Evolutionary conservation across 129 eudicot genomes (phyloP).

Genomic region (Centrapalus pauciflorus): DNA sequence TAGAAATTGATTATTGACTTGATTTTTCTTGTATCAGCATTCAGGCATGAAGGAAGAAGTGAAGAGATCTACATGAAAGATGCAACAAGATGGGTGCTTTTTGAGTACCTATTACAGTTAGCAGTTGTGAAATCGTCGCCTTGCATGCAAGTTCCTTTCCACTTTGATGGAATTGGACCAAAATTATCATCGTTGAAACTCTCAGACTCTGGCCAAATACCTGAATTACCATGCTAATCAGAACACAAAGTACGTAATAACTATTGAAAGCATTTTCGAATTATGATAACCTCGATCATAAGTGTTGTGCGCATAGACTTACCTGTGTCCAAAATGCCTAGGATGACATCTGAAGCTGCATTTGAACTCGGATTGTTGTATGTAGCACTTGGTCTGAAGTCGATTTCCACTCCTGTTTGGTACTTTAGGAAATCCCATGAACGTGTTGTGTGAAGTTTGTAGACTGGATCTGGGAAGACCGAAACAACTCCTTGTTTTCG

Average conservation of each 20-base stretch:
- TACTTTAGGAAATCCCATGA: conserved; percentile 85
- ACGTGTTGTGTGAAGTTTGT: conserved; percentile 76
- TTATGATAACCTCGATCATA: neutral
- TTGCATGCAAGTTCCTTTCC: conserved; percentile 84
- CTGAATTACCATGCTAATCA: conserved; percentile 25
- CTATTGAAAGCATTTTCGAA: neutral
- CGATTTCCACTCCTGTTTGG: conserved; percentile 35
- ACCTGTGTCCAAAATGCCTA: conserved; percentile 90
- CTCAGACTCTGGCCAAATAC: conserved; percentile 80
- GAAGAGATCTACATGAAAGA: too few species aligned
- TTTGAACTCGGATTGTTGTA: conserved; percentile 11
- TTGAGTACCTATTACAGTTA: conserved; percentile 74
- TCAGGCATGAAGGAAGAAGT: too few species aligned
- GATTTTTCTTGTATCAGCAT: too few species aligned
- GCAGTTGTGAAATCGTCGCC: conserved; percentile 49
- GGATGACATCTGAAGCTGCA: conserved; percentile 47
- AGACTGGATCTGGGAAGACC: conserved; percentile 67
- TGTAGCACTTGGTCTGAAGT: conserved; percentile 7
- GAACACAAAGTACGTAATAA: neutral
- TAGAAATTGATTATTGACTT: too few species aligned
- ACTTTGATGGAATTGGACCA: conserved; percentile 64
- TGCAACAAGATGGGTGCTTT: neutral
- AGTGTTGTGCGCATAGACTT: neutral
- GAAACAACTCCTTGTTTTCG: conserved; percentile 72
- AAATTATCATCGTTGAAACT: conserved; percentile 60